These are phyloP conservation scores for Pseudodiploospora longispora DNA, from an alignment of 2,329 filamentous ascomycete genomes.

Conservation along the genomic window DNA sequence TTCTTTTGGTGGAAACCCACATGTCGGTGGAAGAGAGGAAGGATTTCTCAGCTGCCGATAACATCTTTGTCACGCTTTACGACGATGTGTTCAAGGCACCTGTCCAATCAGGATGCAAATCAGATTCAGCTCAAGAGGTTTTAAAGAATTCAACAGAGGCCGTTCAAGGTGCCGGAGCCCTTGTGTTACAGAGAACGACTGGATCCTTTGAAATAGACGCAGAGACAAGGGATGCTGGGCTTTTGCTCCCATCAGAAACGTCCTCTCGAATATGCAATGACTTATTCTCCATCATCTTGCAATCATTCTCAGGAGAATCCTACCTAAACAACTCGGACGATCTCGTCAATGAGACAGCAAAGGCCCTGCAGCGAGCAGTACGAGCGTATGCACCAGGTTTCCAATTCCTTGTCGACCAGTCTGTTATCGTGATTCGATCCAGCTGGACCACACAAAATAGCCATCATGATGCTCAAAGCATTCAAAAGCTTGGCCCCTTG, in stretches of 20 bases:
- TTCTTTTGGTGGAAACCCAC: constrained; percentile 27
- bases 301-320: constrained; percentile 13
- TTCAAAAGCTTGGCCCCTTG: constrained; percentile 32
- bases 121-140: constrained; percentile 27
- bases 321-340: constrained; percentile 21
- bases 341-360: constrained; percentile 33
- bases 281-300: constrained; percentile 22
- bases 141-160: constrained; percentile 35
- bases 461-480: constrained; percentile 16
- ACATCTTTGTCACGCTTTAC: constrained; percentile 33
- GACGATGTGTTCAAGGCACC: constrained; percentile 34
- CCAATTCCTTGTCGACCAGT: constrained; percentile 21
- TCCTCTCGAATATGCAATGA: constrained; percentile 31
- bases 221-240: constrained; percentile 7
- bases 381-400: constrained; percentile 29
- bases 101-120: constrained; percentile 22
- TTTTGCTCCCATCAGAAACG: constrained; percentile 26
- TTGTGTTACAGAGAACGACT: constrained; percentile 31
- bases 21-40: constrained; percentile 28
- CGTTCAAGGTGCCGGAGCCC: constrained; percentile 36
- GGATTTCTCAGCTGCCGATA: constrained; percentile 28
- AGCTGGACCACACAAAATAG: constrained; percentile 12
- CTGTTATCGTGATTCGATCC: constrained; percentile 17
- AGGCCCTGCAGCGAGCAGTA: constrained; percentile 32
- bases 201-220: neutral